Evolutionary conservation across 2,329 filamentous ascomycete species (phyloP), one percentile per base, ranked within the genome.

Genomic region (Leptographium galeiforme): DNA sequence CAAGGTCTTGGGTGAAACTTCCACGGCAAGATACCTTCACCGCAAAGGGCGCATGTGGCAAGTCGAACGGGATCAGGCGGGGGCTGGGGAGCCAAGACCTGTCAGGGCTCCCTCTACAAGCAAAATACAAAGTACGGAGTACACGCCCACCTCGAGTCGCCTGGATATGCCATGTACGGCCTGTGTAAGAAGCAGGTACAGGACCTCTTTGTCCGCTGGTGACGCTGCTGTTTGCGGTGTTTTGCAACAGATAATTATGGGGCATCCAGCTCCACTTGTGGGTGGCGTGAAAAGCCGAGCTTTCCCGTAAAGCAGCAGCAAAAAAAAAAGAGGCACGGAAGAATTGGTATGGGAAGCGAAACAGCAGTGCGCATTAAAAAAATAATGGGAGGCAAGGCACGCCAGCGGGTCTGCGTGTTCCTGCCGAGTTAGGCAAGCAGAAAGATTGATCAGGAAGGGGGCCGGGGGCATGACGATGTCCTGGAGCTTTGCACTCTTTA

Each of bases 221-320:
- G n/a, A 14, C 19, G 33, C 18, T 48, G 19, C 46, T 32, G 49
- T 25, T 48, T 55, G 53, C 51, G 56, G 39, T 55, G 51, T 52
- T 55, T 55, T 52, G 44, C 39, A 52, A 12, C 10, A 51, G 46
- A 49, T 40, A 52, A 44, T 52, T 55, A 53, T 54, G 53, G 56
- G 52, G 56, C 51, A 10, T 14, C 0, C n/a, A 38, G 16, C n/a
- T 50, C 51, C 46, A 48, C 18, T 33, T 13, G 48, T 50, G 46
- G 18, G 56, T 55, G 47, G 56, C 56, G 43, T 49, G 52, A 18
- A 55, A 54, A 47, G 50, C 56, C 56, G 56, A 57, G 56, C 54
- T 54, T 54, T 57, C 50, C 56, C 56, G 56, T 39, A 39, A 25
- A 50, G 40, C 11, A 50, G 40, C 11, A 47, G 32, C 36, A 32